Base-by-base conservation (phyloP, 2,329 filamentous ascomycete genomes). In the Zymoseptoria tritici region DNA sequence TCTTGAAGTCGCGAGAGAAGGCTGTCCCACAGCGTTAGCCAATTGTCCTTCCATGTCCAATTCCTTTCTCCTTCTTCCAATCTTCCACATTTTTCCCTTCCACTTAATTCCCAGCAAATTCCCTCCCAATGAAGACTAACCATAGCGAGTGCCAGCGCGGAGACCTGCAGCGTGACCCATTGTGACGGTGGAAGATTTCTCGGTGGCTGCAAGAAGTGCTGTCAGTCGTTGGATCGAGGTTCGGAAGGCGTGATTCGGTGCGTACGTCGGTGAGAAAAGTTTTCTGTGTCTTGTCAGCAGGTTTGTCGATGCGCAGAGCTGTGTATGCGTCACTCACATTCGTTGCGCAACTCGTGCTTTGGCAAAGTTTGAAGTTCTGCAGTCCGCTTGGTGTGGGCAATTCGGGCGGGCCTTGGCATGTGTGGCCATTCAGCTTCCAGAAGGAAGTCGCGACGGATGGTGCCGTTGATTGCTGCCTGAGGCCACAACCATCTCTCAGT, bases 1-100 rank as follows among this genome's bases (percentile, higher is more conserved):
- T 83, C 81, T 94, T 91, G 85, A 96, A 97, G 77, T 87, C 84
- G 75, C 93, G 86, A 78, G 88, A 90, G 87, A 97, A 99, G 82
- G 91, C 71, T 73, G 66, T 64, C 50, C 24, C 54, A 46, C 21
- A 22, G 60, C 56, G 63, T 69, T 59, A 71, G 65, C 49, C 55
- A 54, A 49, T 57, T 88, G 87, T 92, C 52, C 57, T 24, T 58
- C 50, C 52, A 56, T 59, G 60, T 59, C 49, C 20, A 24, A 51
- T 54, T 50, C 42, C 57, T 59, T 49, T 59, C 52, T 53, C 29
- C 29, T 55, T 49, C 22, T 57, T 54, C 26, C 51, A 58, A 55
- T 42, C 49, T 56, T 21, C 53, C 53, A 22, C 60, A 60, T 57
- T 42, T 29, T 51, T 19, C 26, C 31, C 9, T 49, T 51, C 49